Base-by-base conservation (phyloP, 352 stramenopile genomes). In the Globisporangium nagaii region DNA sequence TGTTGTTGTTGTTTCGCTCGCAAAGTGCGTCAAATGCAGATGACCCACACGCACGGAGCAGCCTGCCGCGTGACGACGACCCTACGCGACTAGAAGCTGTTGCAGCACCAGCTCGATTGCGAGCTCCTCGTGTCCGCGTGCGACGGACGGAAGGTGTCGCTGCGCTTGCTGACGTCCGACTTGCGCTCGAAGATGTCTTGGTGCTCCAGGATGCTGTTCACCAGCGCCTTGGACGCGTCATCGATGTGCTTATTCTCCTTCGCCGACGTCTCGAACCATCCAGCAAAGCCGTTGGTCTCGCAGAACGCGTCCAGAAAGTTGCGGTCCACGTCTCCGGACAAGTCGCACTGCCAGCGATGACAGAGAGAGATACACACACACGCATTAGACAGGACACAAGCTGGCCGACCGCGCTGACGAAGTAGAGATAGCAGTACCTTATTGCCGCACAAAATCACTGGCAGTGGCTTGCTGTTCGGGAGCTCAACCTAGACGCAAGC, bases 201-300 rank as follows among this genome's bases (percentile, higher is more conserved):
- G 56, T 95, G 86, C 51, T 88, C 70, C 32, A 95, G 56, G 32
- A 93, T 88, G 15, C 75, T 73, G 40, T 65, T 76, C 34, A 97
- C 82, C 22, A 97, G 69, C 35, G 83, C 79, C 61, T 91, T 93
- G 24, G 84, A 77, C 19, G 88, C 77, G 47, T 95, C 82, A 34
- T 96, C 84, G 34, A 97, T 96, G 66, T 97, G 84, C 51, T 82
- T 93, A 60, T 97, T 96, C 49, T 93, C 81, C 58, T 97, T 97
- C 7, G 90, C 90, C 8, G 90, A 97, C 31, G 90, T 97, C 46
- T 94, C 85, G 50, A 96, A 97, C 90, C 90, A 97, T 25, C 84
- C 88, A 6, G 83, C 78, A 66, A 97, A 97, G 25, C 87, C 93
- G 53, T 97, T 91, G 7, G 82, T 80, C 54, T 89, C 73, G 61